Conservation (phyloP, 768 basidiomycete species). For the Mrakia hoshinonis region DNA sequence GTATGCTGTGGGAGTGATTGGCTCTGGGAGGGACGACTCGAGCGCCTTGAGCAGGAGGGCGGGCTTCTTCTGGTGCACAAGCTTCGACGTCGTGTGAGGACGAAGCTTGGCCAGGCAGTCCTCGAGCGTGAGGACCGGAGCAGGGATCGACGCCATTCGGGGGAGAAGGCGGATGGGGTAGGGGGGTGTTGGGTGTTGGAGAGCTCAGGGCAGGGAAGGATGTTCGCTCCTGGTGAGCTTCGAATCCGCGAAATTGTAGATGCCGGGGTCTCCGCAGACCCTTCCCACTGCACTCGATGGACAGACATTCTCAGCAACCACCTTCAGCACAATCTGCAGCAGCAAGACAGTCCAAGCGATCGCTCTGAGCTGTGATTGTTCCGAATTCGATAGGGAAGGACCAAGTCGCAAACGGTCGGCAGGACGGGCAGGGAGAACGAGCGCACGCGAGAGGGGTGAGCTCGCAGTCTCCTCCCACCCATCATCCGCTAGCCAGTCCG, state of each 20-base stretch:
- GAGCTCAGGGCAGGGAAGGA: background rate
- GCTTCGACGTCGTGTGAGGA: slow-evolving; percentile 67
- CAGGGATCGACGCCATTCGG: slow-evolving; percentile 4
- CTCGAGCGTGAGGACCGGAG: slow-evolving; percentile 28
- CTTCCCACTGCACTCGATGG: background rate
- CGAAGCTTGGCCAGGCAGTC: slow-evolving; percentile 67
- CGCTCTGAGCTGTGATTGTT: no score
- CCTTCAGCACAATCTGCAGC: no score
- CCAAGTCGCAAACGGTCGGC: no score
- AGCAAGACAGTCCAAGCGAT: no score
- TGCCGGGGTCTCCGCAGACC: background rate
- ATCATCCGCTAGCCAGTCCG: no score
- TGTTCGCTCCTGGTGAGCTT: background rate
- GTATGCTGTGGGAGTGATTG: slow-evolving; percentile 70
- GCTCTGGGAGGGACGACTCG: slow-evolving; percentile 50
- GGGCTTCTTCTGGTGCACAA: slow-evolving; percentile 82
- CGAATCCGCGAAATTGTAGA: no score
- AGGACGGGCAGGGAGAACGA: no score
- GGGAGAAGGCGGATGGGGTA: background rate
- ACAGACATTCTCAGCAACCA: no score
- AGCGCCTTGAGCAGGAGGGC: slow-evolving; percentile 75
- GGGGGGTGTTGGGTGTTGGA: background rate
- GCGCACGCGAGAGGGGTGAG: no score
- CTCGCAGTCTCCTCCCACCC: no score
- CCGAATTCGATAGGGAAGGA: no score